Percentiles rank a stretch among this genome's conserved stretches.
These are phyloP conservation scores for Barbarea vulgaris DNA, from an alignment of 345 rosid species.

Conservation along the genomic window DNA sequence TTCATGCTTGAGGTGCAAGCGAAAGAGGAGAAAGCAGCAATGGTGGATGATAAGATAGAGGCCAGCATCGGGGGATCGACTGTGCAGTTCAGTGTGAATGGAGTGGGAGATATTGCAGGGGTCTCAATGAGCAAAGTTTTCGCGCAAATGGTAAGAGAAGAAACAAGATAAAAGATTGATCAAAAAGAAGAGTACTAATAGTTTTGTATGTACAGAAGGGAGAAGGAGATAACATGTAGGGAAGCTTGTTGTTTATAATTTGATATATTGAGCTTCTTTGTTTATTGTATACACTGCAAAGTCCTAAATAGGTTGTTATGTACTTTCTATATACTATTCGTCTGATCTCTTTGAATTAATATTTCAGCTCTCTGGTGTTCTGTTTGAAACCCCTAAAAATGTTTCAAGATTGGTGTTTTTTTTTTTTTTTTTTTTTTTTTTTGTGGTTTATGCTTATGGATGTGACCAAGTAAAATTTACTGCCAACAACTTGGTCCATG, in stretches of 20 bases:
- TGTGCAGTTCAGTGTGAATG: conserved; percentile 40
- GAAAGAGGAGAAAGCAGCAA: conserved; percentile 42
- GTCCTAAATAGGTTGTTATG: not conserved
- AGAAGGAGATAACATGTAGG: conserved; percentile 2
- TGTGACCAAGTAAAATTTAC: not conserved
- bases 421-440: no score
- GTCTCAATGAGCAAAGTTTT: conserved; percentile 66
- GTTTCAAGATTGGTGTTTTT: no score
- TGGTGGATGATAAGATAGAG: conserved; percentile 34
- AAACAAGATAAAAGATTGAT: conserved; percentile 39
- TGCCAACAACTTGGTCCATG: not conserved
- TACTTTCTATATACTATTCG: not conserved
- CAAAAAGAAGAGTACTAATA: not conserved
- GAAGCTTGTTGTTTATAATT: not conserved
- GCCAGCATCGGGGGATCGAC: conserved; percentile 31
- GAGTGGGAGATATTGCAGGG: conserved; percentile 49
- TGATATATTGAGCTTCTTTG: not conserved
- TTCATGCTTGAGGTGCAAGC: conserved; percentile 54
- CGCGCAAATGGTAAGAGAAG: conserved; percentile 68
- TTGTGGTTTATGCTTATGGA: no score
- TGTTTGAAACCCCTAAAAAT: not conserved
- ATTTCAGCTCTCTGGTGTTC: not conserved
- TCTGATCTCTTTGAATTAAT: not conserved
- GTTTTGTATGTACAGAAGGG: conserved; percentile 31
- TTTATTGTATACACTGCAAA: not conserved